Base-by-base conservation (phyloP, 2,329 filamentous ascomycete species). In the Scytalidium sp. region DNA sequence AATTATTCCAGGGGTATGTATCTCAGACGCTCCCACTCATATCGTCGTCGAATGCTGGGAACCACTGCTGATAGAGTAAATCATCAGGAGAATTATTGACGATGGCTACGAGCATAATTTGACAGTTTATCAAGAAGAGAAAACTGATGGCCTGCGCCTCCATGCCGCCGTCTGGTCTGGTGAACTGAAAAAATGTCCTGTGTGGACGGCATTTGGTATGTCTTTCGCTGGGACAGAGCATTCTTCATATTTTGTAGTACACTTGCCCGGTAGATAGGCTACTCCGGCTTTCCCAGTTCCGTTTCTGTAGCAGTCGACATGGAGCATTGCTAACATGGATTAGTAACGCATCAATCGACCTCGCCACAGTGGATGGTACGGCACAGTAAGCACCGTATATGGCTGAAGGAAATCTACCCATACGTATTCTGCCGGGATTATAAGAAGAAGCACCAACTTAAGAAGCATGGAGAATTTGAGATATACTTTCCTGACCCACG, bases 161-260 rank as follows among this genome's bases (percentile, higher is more conserved):
- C 80, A 83, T 43, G 78, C 79, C 11, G 71, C 77, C 1, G 74
- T 81, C 0, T 75, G 72, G 70, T 74, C 77, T n/a, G 81, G 79
- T 2, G 73, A 76, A 46, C 60, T 83, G 45, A 70, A 68, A 23
- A 69, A 70, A 45, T 82, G 79, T 56, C 82, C 81, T 1, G 73
- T 85, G 8, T 85, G 82, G 82, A 85, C 81, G 2, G 81, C 81
- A 2, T 85, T 85, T 57, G 67, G 81, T 83, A 67, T 21, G 75
- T 58, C 23, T 20, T 10, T 10, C 19, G 41, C 1, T 27, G 25
- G 7, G 7, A 7, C 13, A 7, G 7, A 13, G 7, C 13, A 13
- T 27, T 27, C 13, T 27, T 27, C 13, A 13, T 27, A 7, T 27
- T 13, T 36, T 36, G 15, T 36, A 4, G 32, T n/a, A 36, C 15